These are phyloP conservation scores for Mesostigma viride DNA, from an alignment of 139 green algal species.

Conservation along the genomic window DNA sequence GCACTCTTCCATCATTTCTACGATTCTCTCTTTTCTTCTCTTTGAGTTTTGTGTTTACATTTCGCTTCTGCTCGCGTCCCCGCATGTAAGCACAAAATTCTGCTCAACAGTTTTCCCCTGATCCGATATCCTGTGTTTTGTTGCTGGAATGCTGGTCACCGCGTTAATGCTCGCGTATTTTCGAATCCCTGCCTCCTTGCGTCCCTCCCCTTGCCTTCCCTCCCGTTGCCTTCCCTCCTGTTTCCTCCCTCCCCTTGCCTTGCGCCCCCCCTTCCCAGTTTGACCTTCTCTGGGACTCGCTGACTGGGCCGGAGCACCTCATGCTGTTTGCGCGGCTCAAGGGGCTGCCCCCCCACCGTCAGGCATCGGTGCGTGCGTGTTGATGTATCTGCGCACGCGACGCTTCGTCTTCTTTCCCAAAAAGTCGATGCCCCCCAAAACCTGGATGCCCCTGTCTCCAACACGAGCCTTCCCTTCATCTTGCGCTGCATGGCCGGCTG, in stretches of 20 bases:
- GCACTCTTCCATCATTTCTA: neutral
- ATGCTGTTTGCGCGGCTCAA: conserved; percentile 79
- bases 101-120: too few relatives aligned
- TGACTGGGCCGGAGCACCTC: conserved; percentile 83
- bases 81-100: neutral
- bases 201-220: too few relatives aligned
- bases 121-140: too few relatives aligned
- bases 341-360: conserved; percentile 40
- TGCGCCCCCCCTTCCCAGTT: too few relatives aligned
- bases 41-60: neutral
- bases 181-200: too few relatives aligned
- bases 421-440: conserved; percentile 10
- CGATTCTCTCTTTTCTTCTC: neutral
- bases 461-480: too few relatives aligned
- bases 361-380: neutral
- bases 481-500: too few relatives aligned
- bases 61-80: neutral
- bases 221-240: too few relatives aligned
- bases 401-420: conserved; percentile 7
- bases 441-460: too few relatives aligned
- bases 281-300: conserved; percentile 82
- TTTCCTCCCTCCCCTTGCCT: too few relatives aligned
- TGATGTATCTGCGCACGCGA: neutral
- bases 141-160: neutral
- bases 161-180: too few relatives aligned